Conservation (phyloP, 1,284 basidiomycete genomes). For the Stygiomarasmius scandens region DNA sequence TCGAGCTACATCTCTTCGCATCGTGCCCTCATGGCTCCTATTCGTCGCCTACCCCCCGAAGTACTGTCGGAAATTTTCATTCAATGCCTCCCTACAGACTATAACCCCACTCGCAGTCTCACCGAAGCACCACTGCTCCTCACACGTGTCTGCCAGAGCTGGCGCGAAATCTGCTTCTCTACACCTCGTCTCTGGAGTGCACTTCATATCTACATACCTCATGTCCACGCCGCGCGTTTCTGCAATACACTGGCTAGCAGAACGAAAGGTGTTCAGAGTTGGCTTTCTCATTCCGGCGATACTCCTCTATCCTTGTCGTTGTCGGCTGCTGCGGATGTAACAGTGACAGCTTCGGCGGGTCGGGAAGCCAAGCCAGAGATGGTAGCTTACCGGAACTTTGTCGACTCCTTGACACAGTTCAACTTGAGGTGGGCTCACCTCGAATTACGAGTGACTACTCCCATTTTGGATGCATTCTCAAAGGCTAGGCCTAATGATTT, state of each 20-base stretch:
- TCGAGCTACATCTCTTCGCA: conserved; percentile 9
- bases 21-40: conserved; percentile 6
- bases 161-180: conserved; percentile 12
- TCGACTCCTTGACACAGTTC: not conserved
- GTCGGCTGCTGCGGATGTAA: not conserved
- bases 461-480: not conserved
- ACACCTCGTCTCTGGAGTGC: conserved; percentile 13
- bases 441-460: not conserved
- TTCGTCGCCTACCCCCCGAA: conserved; percentile 12
- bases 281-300: conserved; percentile 14
- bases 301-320: conserved; percentile 13
- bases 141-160: conserved; percentile 12
- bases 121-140: conserved; percentile 15
- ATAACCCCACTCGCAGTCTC: conserved; percentile 7
- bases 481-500: not conserved
- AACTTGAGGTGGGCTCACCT: not conserved
- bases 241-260: not conserved
- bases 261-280: conserved; percentile 1
- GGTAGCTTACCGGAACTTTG: not conserved
- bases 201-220: conserved; percentile 13
- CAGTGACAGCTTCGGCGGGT: not conserved
- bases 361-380: not conserved
- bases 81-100: conserved; percentile 12
- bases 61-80: conserved; percentile 14
- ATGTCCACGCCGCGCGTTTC: not conserved